Base-by-base conservation (phyloP, 805 yeast species). In the Suhomyces kilbournensis region DNA sequence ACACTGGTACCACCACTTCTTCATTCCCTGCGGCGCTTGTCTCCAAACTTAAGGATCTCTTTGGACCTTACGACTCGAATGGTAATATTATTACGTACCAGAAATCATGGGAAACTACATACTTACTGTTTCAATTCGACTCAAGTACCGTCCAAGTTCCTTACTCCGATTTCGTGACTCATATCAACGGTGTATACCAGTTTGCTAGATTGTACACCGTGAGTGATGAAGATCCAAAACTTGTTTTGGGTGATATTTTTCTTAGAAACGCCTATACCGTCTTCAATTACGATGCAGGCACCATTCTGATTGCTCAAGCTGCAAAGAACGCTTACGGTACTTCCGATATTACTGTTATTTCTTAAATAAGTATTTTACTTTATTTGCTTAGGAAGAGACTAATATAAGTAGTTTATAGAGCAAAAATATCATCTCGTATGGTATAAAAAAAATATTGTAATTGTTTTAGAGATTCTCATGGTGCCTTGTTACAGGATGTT, bases 1-100 rank as follows among this genome's bases (percentile, higher is more conserved):
- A 60, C 30, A 58, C 66, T 12, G 63, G 64, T 34, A 60, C 62
- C n/a, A 17, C 42, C 15, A 38, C 22, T 17, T 14, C 22, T 38
- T 8, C 7, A 9, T 17, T 19, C 42, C 42, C 42, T 17, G 3
- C 10, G 4, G 5, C 22, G 6, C n/a, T 38, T 17, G 7, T 8
- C 19, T 2, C 4, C 8, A 10, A 4, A 4, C 19, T 38, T 3
- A 7, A 17, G 14, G n/a, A 10, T 38, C 15, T 19, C 23, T 38
- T 17, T 17, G 42, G 42, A 10, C 23, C 20, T 19, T 17, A 17
- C 17, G 20, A 38, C n/a, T 19, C 42, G 7, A 8, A 38, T 19
- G 23, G 22, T 3, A 2, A 9, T 7, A 38, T 38, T 19, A 19
- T 17, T 8, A 17, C 9, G 14, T 19, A 38, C 14, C 19, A 38